Base-by-base conservation (phyloP, 345 rosid species). In the Hibiscus tridactylites region DNA sequence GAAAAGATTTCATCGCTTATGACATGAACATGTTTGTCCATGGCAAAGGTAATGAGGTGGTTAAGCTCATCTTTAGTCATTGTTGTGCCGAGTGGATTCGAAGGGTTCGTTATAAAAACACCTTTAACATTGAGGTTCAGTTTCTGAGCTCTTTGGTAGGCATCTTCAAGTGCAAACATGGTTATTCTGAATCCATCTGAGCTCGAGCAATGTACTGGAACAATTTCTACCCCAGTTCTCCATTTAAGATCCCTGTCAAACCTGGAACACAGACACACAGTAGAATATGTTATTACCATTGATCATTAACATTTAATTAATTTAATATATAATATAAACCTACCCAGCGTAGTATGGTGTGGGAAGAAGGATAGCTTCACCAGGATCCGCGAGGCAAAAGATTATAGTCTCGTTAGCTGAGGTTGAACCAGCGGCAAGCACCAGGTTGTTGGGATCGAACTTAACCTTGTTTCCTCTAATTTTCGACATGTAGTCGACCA, bases 291-390 rank as follows among this genome's bases (percentile, higher is more conserved):
- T 56, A 56, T 29, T 17, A 61, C 11, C 11, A 71, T 7, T 26
- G 0, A 50, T 21, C n/a, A 52, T 16, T 1, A 52, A 10, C 2
- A 13, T 4, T 26, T 39, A 62, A 61, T 26, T 39, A 62, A 61
- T 61, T 19, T 19, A 19, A 35, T 2, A 56, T 8, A 56, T n/a
- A 56, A 26, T 49, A 67, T 35, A 47, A 33, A 59, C 73, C 1
- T 82, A 91, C 98, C 95, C 97, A 24, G 97, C 90, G 54, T 94
- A 91, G 74, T 91, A 94, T 12, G 98, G 98, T 0, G 97, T 84
- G 7, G 97, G 98, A 66, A 94, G 77, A 70, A 94, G 98, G 54
- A 94, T 79, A 15, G 97, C 97, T 19, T 94, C 96, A 17, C 95
- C 97, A 5, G 89, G 91, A 56, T 90, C 82, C 19, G 95, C 88